Base-by-base conservation (phyloP, 306 rosid species). In the Sesbania bispinosa region DNA sequence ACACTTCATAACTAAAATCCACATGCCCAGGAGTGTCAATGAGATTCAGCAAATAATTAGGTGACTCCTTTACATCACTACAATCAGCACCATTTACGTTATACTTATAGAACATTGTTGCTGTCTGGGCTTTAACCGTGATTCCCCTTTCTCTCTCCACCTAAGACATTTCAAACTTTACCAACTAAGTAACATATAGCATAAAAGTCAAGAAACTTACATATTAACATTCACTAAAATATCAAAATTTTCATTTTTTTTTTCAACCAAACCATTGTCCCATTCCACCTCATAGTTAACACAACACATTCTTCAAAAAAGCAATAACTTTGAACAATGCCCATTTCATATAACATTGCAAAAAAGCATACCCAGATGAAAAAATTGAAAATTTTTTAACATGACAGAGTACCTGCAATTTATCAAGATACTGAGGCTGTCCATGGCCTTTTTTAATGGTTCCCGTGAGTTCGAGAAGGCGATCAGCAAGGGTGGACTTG, bases 101-200 rank as follows among this genome's bases (percentile, higher is more conserved):
- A 71, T 81, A 62, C 83, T 78, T 83, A 80, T 85, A 74, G 80
- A 90, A 90, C 98, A 94, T 94, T 50, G 98, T 94, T 53, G 98
- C 97, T 42, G 98, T 94, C 80, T 94, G 97, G 14, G 96, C 98
- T 68, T 93, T 93, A 42, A 93, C 98, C 2, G 98, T 90, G 72
- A 93, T 90, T 54, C 98, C 98, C 67, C 97, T 85, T 79, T 90
- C 96, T 80, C 97, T 86, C 82, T 92, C 96, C 75, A 92, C 98
- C 96, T 92, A 83, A 51, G 50, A 70, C 14, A 80, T 50, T 43
- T 65, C 77, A 68, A 32, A 66, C 65, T 29, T 67, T 77, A 73
- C 47, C 70, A 74, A 55, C 60, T 23, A 41, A 75, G 61, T 41
- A 57, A 41, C 57, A 38, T 1, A 51, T 14, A 7, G 59, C 36